Conservation (phyloP, 148 eudicot genomes). For the Pharnaceum exiguum region DNA sequence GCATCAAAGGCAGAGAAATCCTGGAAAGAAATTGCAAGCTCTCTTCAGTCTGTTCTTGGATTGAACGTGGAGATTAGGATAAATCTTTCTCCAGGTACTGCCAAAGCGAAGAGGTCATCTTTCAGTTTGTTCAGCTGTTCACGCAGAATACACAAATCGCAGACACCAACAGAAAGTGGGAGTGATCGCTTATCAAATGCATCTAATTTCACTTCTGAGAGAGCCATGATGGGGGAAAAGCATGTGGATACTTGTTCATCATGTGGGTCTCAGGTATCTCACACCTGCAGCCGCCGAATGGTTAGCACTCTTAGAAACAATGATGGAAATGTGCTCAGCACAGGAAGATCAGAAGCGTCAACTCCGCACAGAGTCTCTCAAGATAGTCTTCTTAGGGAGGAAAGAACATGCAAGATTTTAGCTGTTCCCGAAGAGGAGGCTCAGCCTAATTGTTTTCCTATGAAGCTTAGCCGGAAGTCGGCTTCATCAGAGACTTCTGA, state of each 20-base stretch:
- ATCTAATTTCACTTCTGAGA: constrained; percentile 38
- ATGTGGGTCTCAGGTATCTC: constrained; percentile 45
- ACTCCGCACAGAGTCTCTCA: constrained; percentile 37
- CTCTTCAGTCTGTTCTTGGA: constrained; percentile 64
- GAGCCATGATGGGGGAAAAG: constrained; percentile 33
- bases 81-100: constrained; percentile 27
- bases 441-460: constrained; percentile 43
- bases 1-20: constrained; percentile 91
- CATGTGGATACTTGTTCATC: constrained; percentile 47
- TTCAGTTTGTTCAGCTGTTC: constrained; percentile 72
- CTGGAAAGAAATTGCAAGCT: constrained; percentile 76
- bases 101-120: constrained; percentile 41
- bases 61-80: constrained; percentile 86
- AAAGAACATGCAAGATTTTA: constrained; percentile 21
- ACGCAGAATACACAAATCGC: constrained; percentile 36
- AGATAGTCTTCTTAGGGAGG: constrained; percentile 22
- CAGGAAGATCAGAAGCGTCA: constrained; percentile 29
- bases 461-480: constrained; percentile 35
- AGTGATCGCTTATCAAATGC: constrained; percentile 37
- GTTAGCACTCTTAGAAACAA: constrained; percentile 57
- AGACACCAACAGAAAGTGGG: constrained; percentile 33
- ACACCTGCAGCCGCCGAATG: constrained; percentile 33
- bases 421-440: constrained; percentile 26
- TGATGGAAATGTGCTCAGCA: constrained; percentile 75
- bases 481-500: constrained; percentile 28